Percentiles rank a stretch among this genome's conserved stretches.
phyloP scores from a whole-genome alignment of 164 flowering plant species.

The Saururus chinensis region DNA sequence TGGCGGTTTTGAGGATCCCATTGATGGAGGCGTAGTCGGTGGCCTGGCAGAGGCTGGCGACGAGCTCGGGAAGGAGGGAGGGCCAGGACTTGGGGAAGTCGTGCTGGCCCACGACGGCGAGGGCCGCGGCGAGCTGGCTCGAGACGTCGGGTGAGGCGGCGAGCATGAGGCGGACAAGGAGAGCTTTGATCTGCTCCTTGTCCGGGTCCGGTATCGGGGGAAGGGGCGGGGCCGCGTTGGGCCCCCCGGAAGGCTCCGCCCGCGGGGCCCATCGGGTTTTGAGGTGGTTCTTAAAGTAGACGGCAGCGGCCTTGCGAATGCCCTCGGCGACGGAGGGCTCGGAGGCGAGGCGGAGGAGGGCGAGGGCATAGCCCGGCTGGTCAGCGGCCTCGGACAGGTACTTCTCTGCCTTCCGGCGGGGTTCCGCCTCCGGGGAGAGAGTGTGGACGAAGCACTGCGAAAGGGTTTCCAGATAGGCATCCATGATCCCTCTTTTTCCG shows the following conservation, averaged over 20 bases:
- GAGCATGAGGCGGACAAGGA: conserved; percentile 76
- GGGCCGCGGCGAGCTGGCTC: conserved; percentile 78
- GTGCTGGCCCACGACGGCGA: conserved; percentile 64
- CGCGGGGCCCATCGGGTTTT: conserved; percentile 51
- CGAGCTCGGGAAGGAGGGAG: conserved; percentile 65
- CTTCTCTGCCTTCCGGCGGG: conserved; percentile 77
- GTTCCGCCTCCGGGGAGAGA: conserved; percentile 54
- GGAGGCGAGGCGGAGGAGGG: conserved; percentile 69
- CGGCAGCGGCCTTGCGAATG: conserved; percentile 84
- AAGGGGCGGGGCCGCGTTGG: conserved; percentile 24
- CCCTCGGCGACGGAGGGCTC: conserved; percentile 55
- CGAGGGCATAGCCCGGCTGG: conserved; percentile 56
- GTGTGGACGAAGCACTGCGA: conserved; percentile 76
- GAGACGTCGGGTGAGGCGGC: conserved; percentile 46
- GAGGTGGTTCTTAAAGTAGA: conserved; percentile 84
- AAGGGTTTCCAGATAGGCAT: conserved; percentile 58
- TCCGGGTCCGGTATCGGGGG: conserved; percentile 24
- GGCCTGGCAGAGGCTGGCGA: conserved; percentile 37
- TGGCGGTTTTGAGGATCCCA: conserved; percentile 78
- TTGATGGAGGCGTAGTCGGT: conserved; percentile 56
- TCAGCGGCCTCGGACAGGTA: conserved; percentile 59
- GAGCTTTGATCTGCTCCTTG: conserved; percentile 66
- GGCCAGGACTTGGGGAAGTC: conserved; percentile 91
- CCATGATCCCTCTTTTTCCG: conserved; percentile 9
- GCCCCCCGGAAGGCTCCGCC: background rate